Evolutionary conservation across 2,329 filamentous ascomycete genomes (phyloP), one percentile per base, ranked within the genome.

Genomic region (Teratosphaeria epicoccoides): DNA sequence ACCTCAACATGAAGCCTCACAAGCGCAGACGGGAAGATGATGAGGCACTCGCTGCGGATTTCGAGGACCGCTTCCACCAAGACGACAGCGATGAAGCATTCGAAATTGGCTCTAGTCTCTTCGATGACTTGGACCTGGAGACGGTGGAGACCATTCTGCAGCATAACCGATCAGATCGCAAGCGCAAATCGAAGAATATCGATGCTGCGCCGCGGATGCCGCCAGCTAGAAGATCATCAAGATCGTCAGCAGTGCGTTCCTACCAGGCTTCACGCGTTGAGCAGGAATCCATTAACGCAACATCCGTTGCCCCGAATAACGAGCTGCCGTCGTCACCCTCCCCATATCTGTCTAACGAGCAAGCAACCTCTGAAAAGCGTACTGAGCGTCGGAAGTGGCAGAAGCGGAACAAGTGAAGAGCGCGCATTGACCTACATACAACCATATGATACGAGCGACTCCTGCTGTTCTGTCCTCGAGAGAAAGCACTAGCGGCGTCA

Each of bases 1-100:
- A 51, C 28, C 1, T 51, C 11, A 14, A n/a, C 12, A 44, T 40
- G 52, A 54, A 51, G 40, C 52, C 49, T n/a, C 43, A 47, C 5
- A 50, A 50, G 29, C 47, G 26, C 47, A 33, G 20, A 45, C 17
- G 9, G 9, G 26, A 24, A 20, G 22, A 46, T n/a, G 43, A 24
- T 24, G 24, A 46, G 7, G 43, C 12, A 6, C 20, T 46, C 10
- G 11, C 17, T 14, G 44, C 23, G 20, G n/a, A 46, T 4, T 46
- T 28, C 11, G 44, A 24, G 44, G n/a, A 46, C 44, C n/a, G 25
- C 20, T 14, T 24, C 22, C 12, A 46, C 17, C 44, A 46, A 6
- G 20, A 46, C 3, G 22, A 17, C n/a, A 23, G 12, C 44, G 44
- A 46, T 1, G 25, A 28, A 4, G 44, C 23, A 24, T 46, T 46